Base-by-base conservation (phyloP, 139 green algal species). In the Chlamydomonas incerta region DNA sequence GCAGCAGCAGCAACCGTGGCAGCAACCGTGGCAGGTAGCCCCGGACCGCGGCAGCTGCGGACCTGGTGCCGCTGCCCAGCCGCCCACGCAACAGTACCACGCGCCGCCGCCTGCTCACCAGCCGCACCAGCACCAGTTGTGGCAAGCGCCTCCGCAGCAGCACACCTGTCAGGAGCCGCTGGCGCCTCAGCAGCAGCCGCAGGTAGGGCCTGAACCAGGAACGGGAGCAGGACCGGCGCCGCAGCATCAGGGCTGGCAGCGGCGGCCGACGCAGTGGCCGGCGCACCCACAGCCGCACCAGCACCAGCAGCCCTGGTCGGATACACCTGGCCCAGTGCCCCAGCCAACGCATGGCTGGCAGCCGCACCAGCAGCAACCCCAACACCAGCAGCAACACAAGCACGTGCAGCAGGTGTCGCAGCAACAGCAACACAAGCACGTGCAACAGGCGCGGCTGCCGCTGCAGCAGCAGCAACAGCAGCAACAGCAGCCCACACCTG, bases 51-150 rank as follows among this genome's bases (percentile, higher is more conserved):
- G 26, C 57, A 41, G 23, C 26, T 35, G 34, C 58, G 55, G n/a
- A 15, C 11, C 55, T 62, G 55, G 26, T n/a, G 4, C 11, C 65
- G 10, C 2, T 8, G 72, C 74, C 0, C 74, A 82, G 58, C 74
- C 60, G 34, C 33, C 74, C 3, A 82, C 74, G 35, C 74, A 82
- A 58, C 58, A 28, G 2, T 82, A 82, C 58, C 8, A 81, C 67
- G 75, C 58, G 31, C 66, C 47, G 60, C 79, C 74, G 20, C 72
- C 79, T 24, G 65, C 77, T n/a, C 68, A 75, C 23, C 29, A 2
- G 5, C 35, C 69, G 18, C 31, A 50, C 0, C 77, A 83, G 60
- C 77, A 67, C 28, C 80, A 80, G 31, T 62, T 0, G 31, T 57
- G 52, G 37, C 60, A 74, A 3, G 23, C 4, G 9, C 35, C 74